These are phyloP conservation scores for Tylopilus orsonianus DNA, from an alignment of 1,284 basidiomycete species.

Conservation along the genomic window DNA sequence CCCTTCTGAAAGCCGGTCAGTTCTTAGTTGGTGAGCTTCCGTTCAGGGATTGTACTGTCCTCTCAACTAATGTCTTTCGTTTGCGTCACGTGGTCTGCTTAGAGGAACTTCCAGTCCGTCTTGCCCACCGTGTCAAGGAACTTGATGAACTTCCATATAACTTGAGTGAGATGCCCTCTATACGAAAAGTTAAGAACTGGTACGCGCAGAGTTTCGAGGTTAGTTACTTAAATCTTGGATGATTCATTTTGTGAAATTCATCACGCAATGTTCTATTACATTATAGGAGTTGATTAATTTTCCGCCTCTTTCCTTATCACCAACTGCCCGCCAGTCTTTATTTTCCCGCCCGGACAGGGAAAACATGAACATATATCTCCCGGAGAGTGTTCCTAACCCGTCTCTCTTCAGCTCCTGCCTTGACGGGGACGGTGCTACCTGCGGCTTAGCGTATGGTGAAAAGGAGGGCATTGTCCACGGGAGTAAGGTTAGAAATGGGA, in stretches of 20 bases:
- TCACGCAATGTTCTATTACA: not conserved
- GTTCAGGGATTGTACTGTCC: not conserved
- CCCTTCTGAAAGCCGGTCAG: slow-evolving; percentile 30
- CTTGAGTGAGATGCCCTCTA: slow-evolving; percentile 88
- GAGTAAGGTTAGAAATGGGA: slow-evolving; percentile 14
- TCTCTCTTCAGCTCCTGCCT: slow-evolving; percentile 38
- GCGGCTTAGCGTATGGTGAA: slow-evolving; percentile 19
- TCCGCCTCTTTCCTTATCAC: slow-evolving; percentile 69
- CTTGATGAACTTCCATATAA: slow-evolving; percentile 93
- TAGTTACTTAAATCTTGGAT: slow-evolving; percentile 1
- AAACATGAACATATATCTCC: slow-evolving; percentile 43
- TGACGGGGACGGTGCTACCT: slow-evolving; percentile 18
- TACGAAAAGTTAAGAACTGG: slow-evolving; percentile 97
- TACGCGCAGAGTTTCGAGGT: slow-evolving; percentile 99
- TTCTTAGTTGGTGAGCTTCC: slow-evolving; percentile 22
- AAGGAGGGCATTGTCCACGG: slow-evolving; percentile 14
- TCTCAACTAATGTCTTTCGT: not conserved
- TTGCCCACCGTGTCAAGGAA: slow-evolving; percentile 95
- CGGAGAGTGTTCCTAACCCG: slow-evolving; percentile 72
- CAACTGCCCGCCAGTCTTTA: slow-evolving; percentile 69
- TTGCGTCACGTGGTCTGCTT: slow-evolving; percentile 47
- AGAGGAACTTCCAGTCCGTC: slow-evolving; percentile 80
- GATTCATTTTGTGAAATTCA: not conserved
- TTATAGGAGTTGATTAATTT: slow-evolving; percentile 83
- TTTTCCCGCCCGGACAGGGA: slow-evolving; percentile 45